Evolutionary conservation across 345 rosid genomes (phyloP).

Genomic region (Pugionium cornutum): DNA sequence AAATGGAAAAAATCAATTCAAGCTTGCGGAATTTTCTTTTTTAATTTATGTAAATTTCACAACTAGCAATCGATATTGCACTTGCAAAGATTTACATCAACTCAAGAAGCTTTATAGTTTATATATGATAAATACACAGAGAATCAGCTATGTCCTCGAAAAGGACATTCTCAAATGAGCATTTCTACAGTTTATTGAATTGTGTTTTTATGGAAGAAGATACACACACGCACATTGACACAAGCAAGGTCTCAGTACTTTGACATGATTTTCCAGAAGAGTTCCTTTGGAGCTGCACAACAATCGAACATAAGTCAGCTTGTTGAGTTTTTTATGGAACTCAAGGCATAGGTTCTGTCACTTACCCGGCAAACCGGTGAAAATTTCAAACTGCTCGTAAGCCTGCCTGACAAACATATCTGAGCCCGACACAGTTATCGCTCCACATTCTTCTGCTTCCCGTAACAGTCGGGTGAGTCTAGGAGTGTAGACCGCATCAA

Average conservation of each 20-base stretch:
- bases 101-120: slow-evolving; percentile 3
- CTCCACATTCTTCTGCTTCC: slow-evolving; percentile 86
- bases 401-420: slow-evolving; percentile 98
- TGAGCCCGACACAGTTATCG: slow-evolving; percentile 62
- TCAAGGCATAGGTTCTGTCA: not conserved
- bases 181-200: slow-evolving; percentile 20
- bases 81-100: not conserved
- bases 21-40: no score
- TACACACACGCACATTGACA: slow-evolving; percentile 1
- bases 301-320: slow-evolving; percentile 11
- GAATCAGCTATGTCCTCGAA: slow-evolving; percentile 2
- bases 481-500: slow-evolving; percentile 88
- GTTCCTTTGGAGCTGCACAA: slow-evolving; percentile 81
- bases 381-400: slow-evolving; percentile 76
- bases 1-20: no score
- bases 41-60: not conserved
- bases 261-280: slow-evolving; percentile 60
- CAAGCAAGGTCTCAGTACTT: slow-evolving; percentile 44
- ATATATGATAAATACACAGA: slow-evolving; percentile 7
- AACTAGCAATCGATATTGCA: not conserved
- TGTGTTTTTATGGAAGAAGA: slow-evolving; percentile 11
- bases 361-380: slow-evolving; percentile 77
- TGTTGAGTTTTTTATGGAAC: slow-evolving; percentile 10
- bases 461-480: slow-evolving; percentile 75
- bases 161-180: slow-evolving; percentile 12